Evolutionary conservation across 2,329 filamentous ascomycete genomes (phyloP).

Genomic region (Alternaria rosae): DNA sequence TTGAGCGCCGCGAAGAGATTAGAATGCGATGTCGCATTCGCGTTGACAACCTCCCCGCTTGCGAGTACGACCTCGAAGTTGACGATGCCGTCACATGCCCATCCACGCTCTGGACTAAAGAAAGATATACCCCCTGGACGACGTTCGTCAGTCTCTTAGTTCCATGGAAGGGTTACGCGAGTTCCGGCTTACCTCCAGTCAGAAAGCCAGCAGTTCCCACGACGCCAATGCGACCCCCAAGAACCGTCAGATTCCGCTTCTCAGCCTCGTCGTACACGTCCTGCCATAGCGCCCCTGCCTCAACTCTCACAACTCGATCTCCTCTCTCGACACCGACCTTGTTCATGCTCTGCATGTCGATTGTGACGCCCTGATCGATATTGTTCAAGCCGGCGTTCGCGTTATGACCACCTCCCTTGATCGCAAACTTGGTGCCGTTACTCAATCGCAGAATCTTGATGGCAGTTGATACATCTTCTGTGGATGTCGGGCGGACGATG

Average conservation of each 20-base stretch:
- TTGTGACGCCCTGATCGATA: slow-evolving; percentile 40
- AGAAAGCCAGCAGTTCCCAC: slow-evolving; percentile 43
- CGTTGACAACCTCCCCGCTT: slow-evolving; percentile 49
- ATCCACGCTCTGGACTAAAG: slow-evolving; percentile 29
- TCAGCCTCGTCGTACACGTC: slow-evolving; percentile 47
- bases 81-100: slow-evolving; percentile 32
- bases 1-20: slow-evolving; percentile 54
- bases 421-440: slow-evolving; percentile 28
- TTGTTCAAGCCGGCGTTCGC: slow-evolving; percentile 38
- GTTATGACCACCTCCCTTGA: slow-evolving; percentile 37
- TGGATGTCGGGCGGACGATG: slow-evolving; percentile 27
- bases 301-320: slow-evolving; percentile 27
- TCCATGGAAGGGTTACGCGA: background rate
- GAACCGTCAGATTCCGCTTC: slow-evolving; percentile 22
- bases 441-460: slow-evolving; percentile 18
- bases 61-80: slow-evolving; percentile 51
- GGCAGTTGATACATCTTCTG: slow-evolving; percentile 27
- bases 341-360: slow-evolving; percentile 40
- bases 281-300: slow-evolving; percentile 41
- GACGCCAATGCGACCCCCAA: slow-evolving; percentile 35
- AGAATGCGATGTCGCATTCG: slow-evolving; percentile 40
- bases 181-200: slow-evolving; percentile 32
- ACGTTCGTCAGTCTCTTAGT: background rate
- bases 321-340: slow-evolving; percentile 20
- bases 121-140: slow-evolving; percentile 30